Conservation (phyloP, 2,329 filamentous ascomycete genomes). For the Annulohypoxylon truncatum region DNA sequence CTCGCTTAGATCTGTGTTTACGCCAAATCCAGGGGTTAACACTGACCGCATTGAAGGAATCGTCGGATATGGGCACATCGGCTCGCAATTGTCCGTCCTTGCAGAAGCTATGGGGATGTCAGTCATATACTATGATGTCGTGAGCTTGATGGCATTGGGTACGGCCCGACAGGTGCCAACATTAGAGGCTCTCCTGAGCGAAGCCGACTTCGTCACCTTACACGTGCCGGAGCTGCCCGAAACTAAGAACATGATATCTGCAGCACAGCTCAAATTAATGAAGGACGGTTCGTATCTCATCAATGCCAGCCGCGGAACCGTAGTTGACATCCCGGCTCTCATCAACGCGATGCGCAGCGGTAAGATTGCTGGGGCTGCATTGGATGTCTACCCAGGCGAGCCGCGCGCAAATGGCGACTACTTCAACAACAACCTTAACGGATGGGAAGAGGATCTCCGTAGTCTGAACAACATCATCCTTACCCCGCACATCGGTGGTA, state of each 20-base stretch:
- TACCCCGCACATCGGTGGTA: conserved; percentile 96
- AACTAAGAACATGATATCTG: conserved; percentile 92
- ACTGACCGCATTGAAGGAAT: conserved; percentile 68
- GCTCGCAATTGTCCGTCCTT: conserved; percentile 92
- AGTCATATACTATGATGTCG: conserved; percentile 96
- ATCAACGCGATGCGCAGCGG: conserved; percentile 87
- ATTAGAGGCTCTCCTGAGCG: conserved; percentile 78
- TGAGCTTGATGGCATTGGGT: conserved; percentile 94
- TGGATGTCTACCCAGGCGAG: conserved; percentile 96
- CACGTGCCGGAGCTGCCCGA: conserved; percentile 95
- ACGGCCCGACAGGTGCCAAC: conserved; percentile 85
- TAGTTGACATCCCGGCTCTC: conserved; percentile 93
- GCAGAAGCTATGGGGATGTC: conserved; percentile 98
- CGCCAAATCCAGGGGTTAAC: conserved; percentile 16
- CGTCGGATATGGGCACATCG: conserved; percentile 97
- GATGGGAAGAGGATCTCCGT: conserved; percentile 86
- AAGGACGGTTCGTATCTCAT: conserved; percentile 93
- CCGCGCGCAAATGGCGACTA: conserved; percentile 95
- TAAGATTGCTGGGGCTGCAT: conserved; percentile 91
- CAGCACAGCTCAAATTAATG: conserved; percentile 84
- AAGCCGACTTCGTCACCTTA: conserved; percentile 91
- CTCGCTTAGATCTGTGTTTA: background rate
- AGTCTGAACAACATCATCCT: conserved; percentile 91
- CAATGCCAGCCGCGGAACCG: conserved; percentile 92
- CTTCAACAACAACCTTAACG: conserved; percentile 86